A percentile compares a stretch with the other conserved stretches of the same genome.
Conservation (phyloP, 495 filamentous ascomycete genomes). For the Daldinia vernicosa region DNA sequence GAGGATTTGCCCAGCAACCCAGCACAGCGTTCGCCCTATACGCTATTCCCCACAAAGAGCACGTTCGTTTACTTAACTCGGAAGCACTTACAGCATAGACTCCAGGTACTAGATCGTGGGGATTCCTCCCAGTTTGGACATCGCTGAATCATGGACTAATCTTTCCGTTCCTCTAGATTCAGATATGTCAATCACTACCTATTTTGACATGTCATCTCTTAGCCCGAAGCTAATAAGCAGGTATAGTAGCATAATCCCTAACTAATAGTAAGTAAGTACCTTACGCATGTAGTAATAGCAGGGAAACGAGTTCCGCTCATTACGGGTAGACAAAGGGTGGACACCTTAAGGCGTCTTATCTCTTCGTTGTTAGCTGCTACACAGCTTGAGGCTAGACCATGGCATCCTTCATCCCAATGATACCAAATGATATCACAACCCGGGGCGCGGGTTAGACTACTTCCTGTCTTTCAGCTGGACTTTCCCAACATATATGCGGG, state of each 20-base stretch:
- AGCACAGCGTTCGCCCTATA: conserved; percentile 6
- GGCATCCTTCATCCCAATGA: conserved; percentile 15
- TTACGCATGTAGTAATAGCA: conserved; percentile 13
- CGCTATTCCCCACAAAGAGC: conserved; percentile 6
- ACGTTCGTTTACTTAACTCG: conserved; percentile 19
- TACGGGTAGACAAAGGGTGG: conserved; percentile 4
- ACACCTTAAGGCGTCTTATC: conserved; percentile 8
- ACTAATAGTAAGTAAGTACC: background rate
- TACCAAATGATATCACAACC: conserved; percentile 31
- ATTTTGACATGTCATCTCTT: conserved; percentile 21
- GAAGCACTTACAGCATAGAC: conserved; percentile 16
- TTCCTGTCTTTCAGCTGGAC: conserved; percentile 22
- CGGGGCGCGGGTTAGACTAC: background rate
- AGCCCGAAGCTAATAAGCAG: conserved; percentile 16
- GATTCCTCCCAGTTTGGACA: conserved; percentile 29
- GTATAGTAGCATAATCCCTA: conserved; percentile 12
- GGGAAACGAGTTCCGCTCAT: conserved; percentile 10
- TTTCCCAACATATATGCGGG: conserved; percentile 17
- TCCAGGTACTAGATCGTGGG: conserved; percentile 23
- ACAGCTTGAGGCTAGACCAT: conserved; percentile 4
- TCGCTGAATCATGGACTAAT: conserved; percentile 12
- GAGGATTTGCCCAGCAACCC: background rate
- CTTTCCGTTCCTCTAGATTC: conserved; percentile 9
- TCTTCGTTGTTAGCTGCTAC: conserved; percentile 18
- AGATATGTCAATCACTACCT: conserved; percentile 29